phyloP scores from a whole-genome alignment of 2,329 filamentous ascomycete genomes.

The Fusarium luffae region DNA sequence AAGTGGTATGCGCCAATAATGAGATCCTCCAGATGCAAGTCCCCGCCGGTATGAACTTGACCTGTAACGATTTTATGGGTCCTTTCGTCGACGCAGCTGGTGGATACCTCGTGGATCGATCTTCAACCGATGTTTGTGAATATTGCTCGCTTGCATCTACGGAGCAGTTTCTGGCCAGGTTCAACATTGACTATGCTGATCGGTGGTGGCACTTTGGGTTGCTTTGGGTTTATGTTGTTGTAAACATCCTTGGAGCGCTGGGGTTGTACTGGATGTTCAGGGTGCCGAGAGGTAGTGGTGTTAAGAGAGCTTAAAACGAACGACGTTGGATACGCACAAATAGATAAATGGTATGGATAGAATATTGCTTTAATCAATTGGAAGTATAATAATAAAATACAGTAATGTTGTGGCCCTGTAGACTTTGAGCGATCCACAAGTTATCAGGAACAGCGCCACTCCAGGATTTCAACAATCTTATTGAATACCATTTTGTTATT shows the following conservation, averaged over 20 bases:
- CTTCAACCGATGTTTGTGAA: slow-evolving; percentile 56
- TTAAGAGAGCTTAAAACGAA: slow-evolving; percentile 22
- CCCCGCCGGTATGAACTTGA: slow-evolving; percentile 56
- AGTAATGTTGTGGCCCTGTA: background rate
- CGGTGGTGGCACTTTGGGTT: slow-evolving; percentile 68
- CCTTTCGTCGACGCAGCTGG: slow-evolving; percentile 56
- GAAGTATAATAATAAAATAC: background rate
- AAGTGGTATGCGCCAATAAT: slow-evolving; percentile 41
- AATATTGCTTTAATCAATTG: background rate
- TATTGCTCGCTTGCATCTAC: slow-evolving; percentile 56
- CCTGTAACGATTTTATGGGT: slow-evolving; percentile 63
- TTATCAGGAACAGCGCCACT: background rate
- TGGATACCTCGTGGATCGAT: slow-evolving; percentile 60
- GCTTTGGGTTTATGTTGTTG: slow-evolving; percentile 62
- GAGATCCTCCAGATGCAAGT: slow-evolving; percentile 69
- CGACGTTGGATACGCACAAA: background rate
- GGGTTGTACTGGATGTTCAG: slow-evolving; percentile 59
- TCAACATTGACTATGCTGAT: slow-evolving; percentile 59
- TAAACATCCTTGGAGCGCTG: slow-evolving; percentile 60
- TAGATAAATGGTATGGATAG: no score
- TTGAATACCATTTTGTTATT: background rate
- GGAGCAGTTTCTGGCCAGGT: slow-evolving; percentile 52
- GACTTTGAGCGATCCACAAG: background rate
- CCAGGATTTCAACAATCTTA: background rate
- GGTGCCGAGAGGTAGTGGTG: slow-evolving; percentile 46